Percentiles rank a stretch among this genome's conserved stretches.
Conservation (phyloP, 257 asterid species). For the Linaria vulgaris region DNA sequence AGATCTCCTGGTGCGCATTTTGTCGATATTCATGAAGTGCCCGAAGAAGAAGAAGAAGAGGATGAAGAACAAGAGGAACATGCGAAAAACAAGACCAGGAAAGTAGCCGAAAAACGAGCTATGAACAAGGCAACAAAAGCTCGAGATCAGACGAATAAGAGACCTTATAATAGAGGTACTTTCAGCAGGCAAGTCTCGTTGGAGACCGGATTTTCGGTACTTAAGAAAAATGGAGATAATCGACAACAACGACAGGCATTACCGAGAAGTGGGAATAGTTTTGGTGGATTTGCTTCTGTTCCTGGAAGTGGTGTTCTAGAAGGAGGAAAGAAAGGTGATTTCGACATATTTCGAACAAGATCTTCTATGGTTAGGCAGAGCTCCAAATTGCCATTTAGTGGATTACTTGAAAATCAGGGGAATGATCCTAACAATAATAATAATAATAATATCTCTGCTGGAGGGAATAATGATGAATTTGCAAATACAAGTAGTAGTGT, state of each 20-base stretch:
- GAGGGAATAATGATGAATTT: slow-evolving; percentile 34
- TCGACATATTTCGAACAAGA: slow-evolving; percentile 62
- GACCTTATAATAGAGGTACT: slow-evolving; percentile 18
- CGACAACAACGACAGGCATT: slow-evolving; percentile 42
- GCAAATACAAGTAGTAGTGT: slow-evolving; percentile 58
- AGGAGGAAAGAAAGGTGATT: slow-evolving; percentile 61
- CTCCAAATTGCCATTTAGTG: slow-evolving; percentile 50
- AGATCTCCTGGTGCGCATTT: slow-evolving; percentile 44
- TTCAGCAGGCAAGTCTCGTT: slow-evolving; percentile 79
- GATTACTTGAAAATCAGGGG: slow-evolving; percentile 47
- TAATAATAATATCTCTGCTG: slow-evolving; percentile 26
- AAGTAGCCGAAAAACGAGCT: slow-evolving; percentile 22
- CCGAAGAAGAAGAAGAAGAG: slow-evolving; percentile 51
- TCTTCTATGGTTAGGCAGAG: slow-evolving; percentile 58
- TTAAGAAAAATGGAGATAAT: slow-evolving; percentile 34
- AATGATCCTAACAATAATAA: too few relatives aligned
- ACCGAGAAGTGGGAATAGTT: slow-evolving; percentile 73
- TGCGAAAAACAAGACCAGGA: slow-evolving; percentile 16
- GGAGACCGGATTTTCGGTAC: slow-evolving; percentile 79
- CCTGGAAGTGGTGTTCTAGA: slow-evolving; percentile 24
- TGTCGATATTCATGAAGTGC: slow-evolving; percentile 73
- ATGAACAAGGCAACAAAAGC: slow-evolving; percentile 26
- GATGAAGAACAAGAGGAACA: slow-evolving; percentile 37
- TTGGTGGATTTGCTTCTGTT: slow-evolving; percentile 62
- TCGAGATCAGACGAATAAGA: slow-evolving; percentile 37